Evolutionary conservation across 2,329 filamentous ascomycete species (phyloP).

Genomic region (Coniella lustricola): DNA sequence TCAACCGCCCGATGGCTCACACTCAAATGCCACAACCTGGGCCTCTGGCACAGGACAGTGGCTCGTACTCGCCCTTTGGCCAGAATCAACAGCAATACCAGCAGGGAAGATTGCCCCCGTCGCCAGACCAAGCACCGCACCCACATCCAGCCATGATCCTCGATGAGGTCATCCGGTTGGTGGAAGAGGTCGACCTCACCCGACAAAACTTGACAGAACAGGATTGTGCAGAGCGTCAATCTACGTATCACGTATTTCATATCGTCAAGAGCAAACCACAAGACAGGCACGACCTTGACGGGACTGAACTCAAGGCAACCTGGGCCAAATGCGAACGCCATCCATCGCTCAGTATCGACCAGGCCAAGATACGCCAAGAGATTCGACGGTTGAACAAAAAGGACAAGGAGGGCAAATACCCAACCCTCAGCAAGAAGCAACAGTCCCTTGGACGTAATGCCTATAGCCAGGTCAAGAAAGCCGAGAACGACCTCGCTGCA

Average conservation of each 20-base stretch:
- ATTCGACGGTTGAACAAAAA: constrained; percentile 31
- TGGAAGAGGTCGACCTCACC: constrained; percentile 31
- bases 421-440: constrained; percentile 8
- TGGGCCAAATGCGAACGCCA: constrained; percentile 34
- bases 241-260: constrained; percentile 33
- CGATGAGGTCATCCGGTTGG: constrained; percentile 5
- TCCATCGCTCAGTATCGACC: constrained; percentile 30
- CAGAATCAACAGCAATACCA: not conserved
- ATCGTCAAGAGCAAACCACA: constrained; percentile 32
- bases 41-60: not conserved
- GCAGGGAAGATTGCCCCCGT: not conserved
- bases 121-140: not conserved
- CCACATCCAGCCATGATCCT: constrained; percentile 8
- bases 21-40: not conserved
- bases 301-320: constrained; percentile 25
- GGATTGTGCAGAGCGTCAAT: constrained; percentile 32
- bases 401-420: constrained; percentile 29
- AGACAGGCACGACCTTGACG: constrained; percentile 30
- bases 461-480: constrained; percentile 35
- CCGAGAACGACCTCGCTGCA: constrained; percentile 27
- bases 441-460: constrained; percentile 27
- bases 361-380: constrained; percentile 29
- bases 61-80: not conserved
- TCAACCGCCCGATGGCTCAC: not conserved
- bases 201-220: constrained; percentile 29